Conservation (phyloP, 495 filamentous ascomycete species). For the Terfezia claveryi region DNA sequence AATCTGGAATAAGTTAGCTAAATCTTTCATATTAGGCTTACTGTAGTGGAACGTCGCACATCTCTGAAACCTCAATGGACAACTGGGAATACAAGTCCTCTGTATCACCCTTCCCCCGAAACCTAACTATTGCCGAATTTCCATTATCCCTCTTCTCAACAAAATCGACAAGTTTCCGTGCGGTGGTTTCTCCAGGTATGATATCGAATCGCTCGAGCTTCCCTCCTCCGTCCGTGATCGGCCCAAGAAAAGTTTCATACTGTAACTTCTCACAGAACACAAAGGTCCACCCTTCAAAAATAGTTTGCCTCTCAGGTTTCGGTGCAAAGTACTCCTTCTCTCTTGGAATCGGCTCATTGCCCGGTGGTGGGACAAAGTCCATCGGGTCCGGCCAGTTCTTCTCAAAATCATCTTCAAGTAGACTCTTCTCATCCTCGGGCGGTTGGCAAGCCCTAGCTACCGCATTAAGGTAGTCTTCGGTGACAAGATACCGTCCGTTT, state of each 20-base stretch:
- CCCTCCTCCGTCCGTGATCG: slow-evolving; percentile 59
- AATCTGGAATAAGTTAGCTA: slow-evolving; percentile 16
- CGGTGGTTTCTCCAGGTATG: slow-evolving; percentile 39
- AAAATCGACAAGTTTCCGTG: slow-evolving; percentile 55
- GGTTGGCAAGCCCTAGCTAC: slow-evolving; percentile 40
- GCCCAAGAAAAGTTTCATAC: slow-evolving; percentile 47
- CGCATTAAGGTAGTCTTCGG: slow-evolving; percentile 49
- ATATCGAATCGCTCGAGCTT: slow-evolving; percentile 52
- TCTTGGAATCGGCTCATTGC: slow-evolving; percentile 47
- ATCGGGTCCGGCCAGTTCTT: slow-evolving; percentile 54
- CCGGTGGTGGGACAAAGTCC: slow-evolving; percentile 48
- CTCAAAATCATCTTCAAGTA: slow-evolving; percentile 68
- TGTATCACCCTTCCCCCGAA: slow-evolving; percentile 37
- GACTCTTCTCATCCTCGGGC: slow-evolving; percentile 21
- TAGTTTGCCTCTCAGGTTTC: slow-evolving; percentile 35
- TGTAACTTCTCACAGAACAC: slow-evolving; percentile 66
- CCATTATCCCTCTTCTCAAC: slow-evolving; percentile 32
- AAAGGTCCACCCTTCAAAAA: slow-evolving; percentile 79
- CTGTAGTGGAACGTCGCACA: slow-evolving; percentile 5
- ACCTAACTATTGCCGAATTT: slow-evolving; percentile 36
- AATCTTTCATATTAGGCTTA: not conserved
- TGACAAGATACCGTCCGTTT: slow-evolving; percentile 60
- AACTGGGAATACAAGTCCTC: slow-evolving; percentile 34
- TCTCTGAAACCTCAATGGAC: slow-evolving; percentile 11
- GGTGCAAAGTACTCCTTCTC: slow-evolving; percentile 45